Base-by-base conservation (phyloP, 2,329 filamentous ascomycete genomes). In the Fusarium nelsonii region DNA sequence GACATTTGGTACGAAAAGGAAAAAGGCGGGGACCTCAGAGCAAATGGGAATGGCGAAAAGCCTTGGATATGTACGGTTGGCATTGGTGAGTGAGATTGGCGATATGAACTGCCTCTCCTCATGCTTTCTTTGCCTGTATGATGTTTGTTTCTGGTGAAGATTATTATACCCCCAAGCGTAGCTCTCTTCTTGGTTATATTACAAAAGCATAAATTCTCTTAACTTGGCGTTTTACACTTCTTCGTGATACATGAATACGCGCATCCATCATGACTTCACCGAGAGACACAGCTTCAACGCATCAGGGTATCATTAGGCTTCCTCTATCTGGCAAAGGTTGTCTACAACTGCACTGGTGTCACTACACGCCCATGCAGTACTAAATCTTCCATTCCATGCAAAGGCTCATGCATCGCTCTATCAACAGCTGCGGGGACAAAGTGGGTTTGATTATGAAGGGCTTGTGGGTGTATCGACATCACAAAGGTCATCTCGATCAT, bases 91-190 rank as follows among this genome's bases (percentile, higher is more conserved):
- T 49, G 30, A 32, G 60, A 70, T 23, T 44, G 69, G 70, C 69
- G 62, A 71, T 50, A 71, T 71, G 61, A 61, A 52, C 59, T 71
- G 58, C 63, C 65, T 45, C 48, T 39, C 20, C 20, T 51, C 58
- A 51, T 59, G 52, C 56, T 54, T 55, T 55, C 56, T 54, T 55
- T 55, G 48, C 37, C 57, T 70, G 45, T 55, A 70, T 63, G 77
- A 78, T 74, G 78, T 80, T 81, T 83, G 78, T 78, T 81, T 82
- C 80, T 82, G 81, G 80, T 82, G 81, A 82, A 82, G 70, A 74
- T 74, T 72, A 74, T 72, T 81, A 82, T 80, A 82, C 81, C 81
- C 79, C 64, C 78, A 75, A 66, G 64, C 68, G 28, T 45, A 56
- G 56, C 68, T 69, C 52, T 46, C 34, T 48, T 52, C 40, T 11